These are phyloP conservation scores for Aspergillus sp. DNA, from an alignment of 2,329 filamentous ascomycete genomes.

Conservation along the genomic window DNA sequence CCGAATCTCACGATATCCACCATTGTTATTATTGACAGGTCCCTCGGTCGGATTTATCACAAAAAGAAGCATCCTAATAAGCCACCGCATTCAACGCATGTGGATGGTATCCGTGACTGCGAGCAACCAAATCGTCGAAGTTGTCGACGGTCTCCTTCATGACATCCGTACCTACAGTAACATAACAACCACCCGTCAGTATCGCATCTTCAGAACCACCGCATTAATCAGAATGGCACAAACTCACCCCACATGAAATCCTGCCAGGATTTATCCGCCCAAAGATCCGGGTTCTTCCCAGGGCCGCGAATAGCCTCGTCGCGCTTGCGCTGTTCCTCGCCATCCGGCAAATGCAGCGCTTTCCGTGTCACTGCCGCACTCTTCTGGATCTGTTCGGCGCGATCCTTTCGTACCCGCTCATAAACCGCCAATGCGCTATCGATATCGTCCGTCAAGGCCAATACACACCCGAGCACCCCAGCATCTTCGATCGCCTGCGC, in stretches of 20 bases:
- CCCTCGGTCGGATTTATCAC: background rate
- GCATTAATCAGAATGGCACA: too few species aligned
- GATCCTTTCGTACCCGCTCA: background rate
- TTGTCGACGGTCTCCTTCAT: background rate
- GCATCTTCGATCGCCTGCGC: conserved; percentile 5
- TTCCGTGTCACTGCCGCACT: background rate
- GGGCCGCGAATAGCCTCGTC: background rate
- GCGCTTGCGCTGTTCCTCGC: conserved; percentile 1
- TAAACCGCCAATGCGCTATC: background rate
- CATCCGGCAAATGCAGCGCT: background rate
- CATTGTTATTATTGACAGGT: background rate
- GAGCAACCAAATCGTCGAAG: background rate
- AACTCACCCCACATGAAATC: conserved; percentile 1
- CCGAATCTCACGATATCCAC: background rate
- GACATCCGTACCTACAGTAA: background rate
- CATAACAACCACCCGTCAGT: background rate
- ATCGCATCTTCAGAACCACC: too few species aligned
- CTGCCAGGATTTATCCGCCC: background rate
- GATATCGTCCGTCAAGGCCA: background rate
- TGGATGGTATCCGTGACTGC: background rate
- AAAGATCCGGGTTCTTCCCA: background rate
- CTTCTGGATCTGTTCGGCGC: background rate
- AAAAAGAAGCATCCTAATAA: background rate
- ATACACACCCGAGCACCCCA: background rate
- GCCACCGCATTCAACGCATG: conserved; percentile 1